Percentiles rank a stretch among this genome's conserved stretches.
Evolutionary conservation across 495 filamentous ascomycete species (phyloP).

Genomic region (Letharia columbiana): DNA sequence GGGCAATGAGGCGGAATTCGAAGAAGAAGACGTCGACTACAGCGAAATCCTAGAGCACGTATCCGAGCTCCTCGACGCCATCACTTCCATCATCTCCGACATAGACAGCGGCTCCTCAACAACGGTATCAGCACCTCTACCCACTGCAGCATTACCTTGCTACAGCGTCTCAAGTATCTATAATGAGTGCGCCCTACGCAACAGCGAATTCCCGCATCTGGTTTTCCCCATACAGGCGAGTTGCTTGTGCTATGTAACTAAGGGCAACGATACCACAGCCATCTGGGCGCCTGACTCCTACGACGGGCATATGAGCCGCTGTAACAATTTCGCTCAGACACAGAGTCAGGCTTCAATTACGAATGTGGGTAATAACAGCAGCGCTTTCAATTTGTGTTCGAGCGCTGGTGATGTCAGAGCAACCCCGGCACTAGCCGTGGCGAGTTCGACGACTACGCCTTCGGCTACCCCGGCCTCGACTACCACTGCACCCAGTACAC

Average conservation of each 20-base stretch:
- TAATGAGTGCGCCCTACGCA: neutral
- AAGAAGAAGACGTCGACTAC: neutral
- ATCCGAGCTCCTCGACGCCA: neutral
- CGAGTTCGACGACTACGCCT: neutral
- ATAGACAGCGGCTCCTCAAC: neutral
- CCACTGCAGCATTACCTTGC: neutral
- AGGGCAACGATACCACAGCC: neutral
- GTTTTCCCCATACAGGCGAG: neutral
- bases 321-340: neutral
- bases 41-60: neutral
- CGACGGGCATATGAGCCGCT: neutral
- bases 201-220: neutral
- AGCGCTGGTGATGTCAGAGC: constrained; percentile 2
- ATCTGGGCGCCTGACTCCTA: neutral
- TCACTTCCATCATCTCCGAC: neutral
- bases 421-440: neutral
- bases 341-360: neutral
- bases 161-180: neutral
- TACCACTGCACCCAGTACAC: neutral
- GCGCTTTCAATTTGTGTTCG: neutral
- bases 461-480: neutral
- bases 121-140: neutral
- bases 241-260: neutral
- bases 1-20: neutral
- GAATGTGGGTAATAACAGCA: neutral